Percentiles rank a stretch among this genome's conserved stretches.
These are phyloP conservation scores for Prunus yedoensis DNA, from an alignment of 331 rosid species.

Conservation along the genomic window DNA sequence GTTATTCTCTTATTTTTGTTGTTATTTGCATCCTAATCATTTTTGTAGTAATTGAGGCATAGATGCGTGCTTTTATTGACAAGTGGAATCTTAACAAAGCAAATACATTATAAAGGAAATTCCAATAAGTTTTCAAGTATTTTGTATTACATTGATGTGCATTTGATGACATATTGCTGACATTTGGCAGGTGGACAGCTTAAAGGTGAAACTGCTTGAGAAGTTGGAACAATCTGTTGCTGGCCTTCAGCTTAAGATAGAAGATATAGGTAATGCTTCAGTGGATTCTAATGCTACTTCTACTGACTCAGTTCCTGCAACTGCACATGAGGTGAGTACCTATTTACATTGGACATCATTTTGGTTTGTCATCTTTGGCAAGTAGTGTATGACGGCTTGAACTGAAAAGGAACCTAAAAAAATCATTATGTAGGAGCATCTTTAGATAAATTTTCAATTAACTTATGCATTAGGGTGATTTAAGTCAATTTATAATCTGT, in stretches of 20 bases:
- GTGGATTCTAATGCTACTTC: constrained; percentile 37
- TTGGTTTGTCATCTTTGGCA: constrained; percentile 20
- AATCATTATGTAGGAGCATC: not conserved
- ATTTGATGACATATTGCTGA: constrained; percentile 30
- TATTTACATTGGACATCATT: constrained; percentile 17
- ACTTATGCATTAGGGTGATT: not conserved
- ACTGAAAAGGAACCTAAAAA: not conserved
- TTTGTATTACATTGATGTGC: constrained; percentile 21
- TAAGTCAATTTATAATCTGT: not conserved
- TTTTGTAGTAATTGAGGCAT: not conserved
- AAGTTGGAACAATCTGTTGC: constrained; percentile 75
- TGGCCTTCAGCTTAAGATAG: constrained; percentile 63
- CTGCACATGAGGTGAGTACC: constrained; percentile 68
- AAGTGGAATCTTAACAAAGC: not conserved
- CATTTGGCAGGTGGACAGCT: constrained; percentile 72
- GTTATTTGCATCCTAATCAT: constrained; percentile 9
- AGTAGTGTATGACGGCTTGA: constrained; percentile 4
- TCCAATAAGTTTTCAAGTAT: not conserved
- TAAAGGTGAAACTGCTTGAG: constrained; percentile 72
- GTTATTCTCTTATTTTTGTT: constrained; percentile 4
- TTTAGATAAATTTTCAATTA: not conserved
- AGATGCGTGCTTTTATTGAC: not conserved
- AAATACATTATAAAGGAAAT: not conserved
- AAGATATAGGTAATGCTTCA: constrained; percentile 48
- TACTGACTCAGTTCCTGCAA: constrained; percentile 36